Conservation (phyloP, 2,329 filamentous ascomycete species). For the Laburnicola sp. region DNA sequence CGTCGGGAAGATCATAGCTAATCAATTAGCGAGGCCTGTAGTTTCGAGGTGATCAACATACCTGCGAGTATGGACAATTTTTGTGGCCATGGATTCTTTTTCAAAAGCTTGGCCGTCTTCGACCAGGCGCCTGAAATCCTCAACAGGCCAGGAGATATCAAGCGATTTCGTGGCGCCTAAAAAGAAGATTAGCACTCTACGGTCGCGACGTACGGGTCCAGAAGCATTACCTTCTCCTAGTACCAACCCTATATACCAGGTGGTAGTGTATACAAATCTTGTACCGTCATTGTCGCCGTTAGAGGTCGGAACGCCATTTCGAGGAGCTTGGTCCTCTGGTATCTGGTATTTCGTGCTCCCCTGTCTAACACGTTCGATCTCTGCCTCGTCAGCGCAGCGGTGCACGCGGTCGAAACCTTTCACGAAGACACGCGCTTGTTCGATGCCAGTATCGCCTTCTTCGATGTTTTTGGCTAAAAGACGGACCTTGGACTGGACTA, state of each 20-base stretch:
- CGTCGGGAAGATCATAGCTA: conserved; percentile 84
- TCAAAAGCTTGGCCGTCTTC: conserved; percentile 60
- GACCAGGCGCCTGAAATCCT: conserved; percentile 84
- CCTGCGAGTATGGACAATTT: conserved; percentile 83
- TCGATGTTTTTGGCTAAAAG: conserved; percentile 83
- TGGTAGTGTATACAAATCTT: conserved; percentile 76
- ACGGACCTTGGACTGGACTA: conserved; percentile 91
- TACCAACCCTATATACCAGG: conserved; percentile 90
- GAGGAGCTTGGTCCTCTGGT: conserved; percentile 53
- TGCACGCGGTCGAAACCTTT: conserved; percentile 89
- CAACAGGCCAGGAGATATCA: conserved; percentile 79
- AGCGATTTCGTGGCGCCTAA: conserved; percentile 53
- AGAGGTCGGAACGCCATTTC: conserved; percentile 38
- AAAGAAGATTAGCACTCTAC: background rate
- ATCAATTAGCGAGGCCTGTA: conserved; percentile 24
- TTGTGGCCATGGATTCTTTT: conserved; percentile 53
- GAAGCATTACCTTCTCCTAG: conserved; percentile 68
- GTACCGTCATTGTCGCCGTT: conserved; percentile 41
- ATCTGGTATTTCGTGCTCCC: conserved; percentile 65
- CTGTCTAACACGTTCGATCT: conserved; percentile 64
- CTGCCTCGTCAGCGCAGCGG: conserved; percentile 63
- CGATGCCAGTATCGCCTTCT: conserved; percentile 71
- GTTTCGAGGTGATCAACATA: conserved; percentile 53
- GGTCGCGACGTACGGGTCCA: background rate
- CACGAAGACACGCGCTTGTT: conserved; percentile 85